Percentiles rank a stretch among this genome's conserved stretches.
Conservation (phyloP, 306 rosid species). For the Parietaria judaica region DNA sequence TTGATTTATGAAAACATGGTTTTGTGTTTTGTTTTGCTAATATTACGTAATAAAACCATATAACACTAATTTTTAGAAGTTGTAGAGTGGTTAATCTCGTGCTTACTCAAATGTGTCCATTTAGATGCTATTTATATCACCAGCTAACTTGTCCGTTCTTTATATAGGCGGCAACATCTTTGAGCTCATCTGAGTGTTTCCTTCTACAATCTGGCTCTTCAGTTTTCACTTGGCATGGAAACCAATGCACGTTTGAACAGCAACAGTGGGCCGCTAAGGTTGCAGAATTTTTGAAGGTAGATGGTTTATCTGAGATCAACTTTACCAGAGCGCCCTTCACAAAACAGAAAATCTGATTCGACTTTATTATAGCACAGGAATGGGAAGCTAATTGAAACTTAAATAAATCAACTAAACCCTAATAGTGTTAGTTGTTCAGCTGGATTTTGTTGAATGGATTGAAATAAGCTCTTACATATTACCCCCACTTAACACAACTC, state of each 20-base stretch:
- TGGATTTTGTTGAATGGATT: background rate
- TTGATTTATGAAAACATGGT: too few relatives aligned
- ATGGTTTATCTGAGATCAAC: background rate
- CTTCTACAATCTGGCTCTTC: conserved; percentile 91
- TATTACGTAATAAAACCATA: background rate
- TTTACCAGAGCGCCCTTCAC: too few relatives aligned
- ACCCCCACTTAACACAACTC: background rate
- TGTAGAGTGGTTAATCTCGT: background rate
- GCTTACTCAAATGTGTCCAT: background rate
- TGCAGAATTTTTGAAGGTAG: conserved; percentile 86
- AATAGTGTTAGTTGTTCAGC: too few relatives aligned
- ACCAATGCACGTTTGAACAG: conserved; percentile 79
- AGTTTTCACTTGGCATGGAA: conserved; percentile 89
- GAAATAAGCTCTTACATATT: background rate
- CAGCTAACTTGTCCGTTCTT: conserved; percentile 12
- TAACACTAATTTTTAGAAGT: background rate
- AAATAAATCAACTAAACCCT: too few relatives aligned
- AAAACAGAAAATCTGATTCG: too few relatives aligned
- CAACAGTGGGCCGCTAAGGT: conserved; percentile 88
- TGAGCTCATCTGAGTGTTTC: conserved; percentile 80
- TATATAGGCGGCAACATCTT: conserved; percentile 73
- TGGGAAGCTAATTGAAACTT: too few relatives aligned
- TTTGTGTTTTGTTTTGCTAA: too few relatives aligned
- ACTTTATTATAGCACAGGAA: too few relatives aligned
- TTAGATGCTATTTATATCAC: background rate